A percentile compares a stretch with the other conserved stretches of the same genome.
These are phyloP conservation scores for Mortierella sp. DNA, from an alignment of 371 early-diverging fungal species.

Conservation along the genomic window DNA sequence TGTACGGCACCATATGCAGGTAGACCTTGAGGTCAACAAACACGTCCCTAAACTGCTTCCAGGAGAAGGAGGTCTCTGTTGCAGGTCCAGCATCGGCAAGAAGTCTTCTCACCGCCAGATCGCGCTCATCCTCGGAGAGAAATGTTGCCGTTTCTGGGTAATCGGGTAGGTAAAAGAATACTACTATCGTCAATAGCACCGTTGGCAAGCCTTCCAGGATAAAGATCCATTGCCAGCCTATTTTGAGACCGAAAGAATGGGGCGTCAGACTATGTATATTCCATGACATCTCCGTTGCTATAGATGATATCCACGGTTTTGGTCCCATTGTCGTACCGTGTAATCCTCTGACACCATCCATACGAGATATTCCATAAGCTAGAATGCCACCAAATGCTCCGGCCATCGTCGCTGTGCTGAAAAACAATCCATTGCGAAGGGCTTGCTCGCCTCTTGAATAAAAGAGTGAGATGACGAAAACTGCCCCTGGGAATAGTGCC, in stretches of 20 bases:
- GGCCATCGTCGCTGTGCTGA: slow-evolving; percentile 74
- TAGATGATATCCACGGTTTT: slow-evolving; percentile 53
- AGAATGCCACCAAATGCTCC: slow-evolving; percentile 82
- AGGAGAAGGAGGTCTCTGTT: slow-evolving; percentile 67
- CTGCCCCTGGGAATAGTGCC: slow-evolving; percentile 82
- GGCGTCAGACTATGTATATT: slow-evolving; percentile 58
- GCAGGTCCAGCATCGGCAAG: slow-evolving; percentile 69
- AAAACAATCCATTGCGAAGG: slow-evolving; percentile 78
- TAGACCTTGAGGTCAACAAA: slow-evolving; percentile 70
- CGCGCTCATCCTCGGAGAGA: slow-evolving; percentile 66
- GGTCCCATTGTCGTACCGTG: slow-evolving; percentile 56
- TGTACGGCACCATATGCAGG: slow-evolving; percentile 65
- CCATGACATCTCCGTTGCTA: slow-evolving; percentile 52
- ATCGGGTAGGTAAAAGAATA: slow-evolving; percentile 75
- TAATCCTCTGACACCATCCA: slow-evolving; percentile 65
- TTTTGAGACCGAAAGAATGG: background rate
- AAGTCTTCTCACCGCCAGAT: slow-evolving; percentile 65
- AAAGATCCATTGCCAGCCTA: slow-evolving; percentile 80
- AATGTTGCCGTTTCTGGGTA: slow-evolving; percentile 77
- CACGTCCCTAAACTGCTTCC: slow-evolving; percentile 64
- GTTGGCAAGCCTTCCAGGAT: slow-evolving; percentile 81
- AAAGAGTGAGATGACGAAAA: slow-evolving; percentile 75
- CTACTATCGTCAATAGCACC: slow-evolving; percentile 65
- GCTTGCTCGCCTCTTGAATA: slow-evolving; percentile 76
- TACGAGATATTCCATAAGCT: slow-evolving; percentile 69